These are phyloP conservation scores for Coemansia sp. DNA, from an alignment of 192 early-diverging fungal species.

Conservation along the genomic window DNA sequence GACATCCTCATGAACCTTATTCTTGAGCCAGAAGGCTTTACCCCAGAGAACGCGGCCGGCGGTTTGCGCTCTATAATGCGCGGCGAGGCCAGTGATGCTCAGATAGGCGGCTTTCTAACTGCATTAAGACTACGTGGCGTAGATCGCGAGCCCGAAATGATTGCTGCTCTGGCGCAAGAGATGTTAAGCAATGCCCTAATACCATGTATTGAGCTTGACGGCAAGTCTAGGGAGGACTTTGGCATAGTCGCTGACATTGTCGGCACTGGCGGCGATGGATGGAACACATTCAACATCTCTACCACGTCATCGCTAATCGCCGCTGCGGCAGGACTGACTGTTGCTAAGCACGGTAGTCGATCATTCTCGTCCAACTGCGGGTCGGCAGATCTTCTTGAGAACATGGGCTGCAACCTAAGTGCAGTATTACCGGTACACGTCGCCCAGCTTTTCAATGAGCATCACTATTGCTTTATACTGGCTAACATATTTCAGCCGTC, in stretches of 20 bases:
- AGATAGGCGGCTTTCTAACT: slow-evolving; percentile 84
- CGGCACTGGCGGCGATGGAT: slow-evolving; percentile 95
- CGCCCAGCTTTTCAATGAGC: slow-evolving; percentile 60
- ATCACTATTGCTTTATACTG: slow-evolving; percentile 89
- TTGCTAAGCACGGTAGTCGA: slow-evolving; percentile 96
- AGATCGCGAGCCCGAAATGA: slow-evolving; percentile 72
- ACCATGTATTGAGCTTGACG: slow-evolving; percentile 59
- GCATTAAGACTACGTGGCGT: slow-evolving; percentile 68
- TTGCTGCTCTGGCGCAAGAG: slow-evolving; percentile 76
- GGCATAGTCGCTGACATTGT: slow-evolving; percentile 82
- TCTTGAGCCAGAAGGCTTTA: slow-evolving; percentile 62
- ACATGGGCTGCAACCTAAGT: slow-evolving; percentile 72
- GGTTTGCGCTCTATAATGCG: slow-evolving; percentile 74
- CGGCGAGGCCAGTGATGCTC: slow-evolving; percentile 72
- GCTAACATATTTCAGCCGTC: slow-evolving; percentile 89
- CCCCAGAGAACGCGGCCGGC: slow-evolving; percentile 58
- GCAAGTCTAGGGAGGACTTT: slow-evolving; percentile 28
- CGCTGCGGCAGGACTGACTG: slow-evolving; percentile 87
- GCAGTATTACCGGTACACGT: slow-evolving; percentile 68
- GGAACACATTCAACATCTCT: slow-evolving; percentile 94
- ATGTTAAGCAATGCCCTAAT: slow-evolving; percentile 73
- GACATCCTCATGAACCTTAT: slow-evolving; percentile 68
- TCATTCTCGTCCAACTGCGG: slow-evolving; percentile 87
- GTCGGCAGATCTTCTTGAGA: slow-evolving; percentile 91
- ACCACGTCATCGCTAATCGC: slow-evolving; percentile 89